A percentile compares a stretch with the other conserved stretches of the same genome.
phyloP scores from a whole-genome alignment of 2,329 filamentous ascomycete species.

The Fusarium citri region DNA sequence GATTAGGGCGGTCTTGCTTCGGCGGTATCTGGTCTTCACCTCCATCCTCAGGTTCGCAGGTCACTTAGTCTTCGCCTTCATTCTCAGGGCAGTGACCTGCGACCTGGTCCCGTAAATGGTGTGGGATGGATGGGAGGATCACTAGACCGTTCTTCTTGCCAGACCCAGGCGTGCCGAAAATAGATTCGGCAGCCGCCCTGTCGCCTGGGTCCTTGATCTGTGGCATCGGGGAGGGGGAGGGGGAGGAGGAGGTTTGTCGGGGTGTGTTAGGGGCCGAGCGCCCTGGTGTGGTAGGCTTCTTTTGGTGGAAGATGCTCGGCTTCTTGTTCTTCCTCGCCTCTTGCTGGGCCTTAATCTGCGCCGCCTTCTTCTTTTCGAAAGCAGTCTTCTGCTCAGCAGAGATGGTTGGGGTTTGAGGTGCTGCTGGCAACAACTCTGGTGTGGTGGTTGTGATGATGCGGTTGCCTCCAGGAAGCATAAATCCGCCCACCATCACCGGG shows the following conservation, averaged over 20 bases:
- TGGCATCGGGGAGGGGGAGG: background rate
- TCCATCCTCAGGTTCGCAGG: background rate
- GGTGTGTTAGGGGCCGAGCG: background rate
- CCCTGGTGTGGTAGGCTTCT: background rate
- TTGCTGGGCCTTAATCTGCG: background rate
- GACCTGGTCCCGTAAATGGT: slow-evolving; percentile 3
- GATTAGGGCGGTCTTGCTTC: background rate
- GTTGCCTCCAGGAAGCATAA: slow-evolving; percentile 33
- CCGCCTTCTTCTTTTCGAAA: slow-evolving; percentile 2
- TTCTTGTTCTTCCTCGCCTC: background rate
- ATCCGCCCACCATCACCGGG: background rate
- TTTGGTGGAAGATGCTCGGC: slow-evolving; percentile 7
- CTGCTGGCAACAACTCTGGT: background rate
- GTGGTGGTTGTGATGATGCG: background rate
- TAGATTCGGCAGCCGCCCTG: background rate
- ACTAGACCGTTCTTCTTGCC: background rate
- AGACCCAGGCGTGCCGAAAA: background rate
- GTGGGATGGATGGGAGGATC: slow-evolving; percentile 7
- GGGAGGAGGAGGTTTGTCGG: background rate
- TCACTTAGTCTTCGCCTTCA: background rate
- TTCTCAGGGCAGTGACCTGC: background rate
- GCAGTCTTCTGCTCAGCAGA: background rate
- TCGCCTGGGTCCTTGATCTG: background rate
- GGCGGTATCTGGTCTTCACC: background rate
- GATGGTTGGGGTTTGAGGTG: background rate